A percentile compares a stretch with the other conserved stretches of the same genome.
These are phyloP conservation scores for Zymoseptoria tritici DNA, from an alignment of 2,329 filamentous ascomycete genomes.

Conservation along the genomic window DNA sequence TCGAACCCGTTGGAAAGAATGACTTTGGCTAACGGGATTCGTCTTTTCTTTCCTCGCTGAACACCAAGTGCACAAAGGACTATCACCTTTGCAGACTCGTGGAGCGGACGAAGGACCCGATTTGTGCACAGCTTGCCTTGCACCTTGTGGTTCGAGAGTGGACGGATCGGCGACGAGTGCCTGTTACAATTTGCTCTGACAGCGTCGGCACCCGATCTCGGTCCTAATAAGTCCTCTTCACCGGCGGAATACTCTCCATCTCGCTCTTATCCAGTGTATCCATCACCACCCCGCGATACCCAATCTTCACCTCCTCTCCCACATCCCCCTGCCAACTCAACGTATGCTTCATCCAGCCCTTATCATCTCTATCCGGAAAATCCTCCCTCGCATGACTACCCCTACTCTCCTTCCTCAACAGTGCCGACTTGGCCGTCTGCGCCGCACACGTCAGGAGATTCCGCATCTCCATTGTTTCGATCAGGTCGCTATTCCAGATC, in stretches of 20 bases:
- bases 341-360: conserved; percentile 42
- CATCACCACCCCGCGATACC: conserved; percentile 37
- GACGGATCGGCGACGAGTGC: too few relatives aligned
- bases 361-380: conserved; percentile 37
- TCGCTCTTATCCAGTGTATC: conserved; percentile 40
- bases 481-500: conserved; percentile 45
- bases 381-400: conserved; percentile 44
- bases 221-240: conserved; percentile 24
- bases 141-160: too few relatives aligned
- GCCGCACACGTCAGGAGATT: conserved; percentile 42
- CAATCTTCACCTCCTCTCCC: conserved; percentile 35
- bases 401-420: conserved; percentile 38
- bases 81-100: too few relatives aligned
- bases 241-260: conserved; percentile 30
- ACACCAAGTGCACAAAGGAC: too few relatives aligned
- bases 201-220: background rate
- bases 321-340: conserved; percentile 39
- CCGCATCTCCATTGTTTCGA: conserved; percentile 42
- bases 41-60: too few relatives aligned
- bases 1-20: too few relatives aligned
- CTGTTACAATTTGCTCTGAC: too few relatives aligned
- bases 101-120: too few relatives aligned
- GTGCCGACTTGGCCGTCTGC: conserved; percentile 40
- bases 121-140: too few relatives aligned
- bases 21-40: too few relatives aligned